Percentiles rank a stretch among this genome's conserved stretches.
These are phyloP conservation scores for Pilatotrama ljubarskyi DNA, from an alignment of 768 basidiomycete species.

Conservation along the genomic window DNA sequence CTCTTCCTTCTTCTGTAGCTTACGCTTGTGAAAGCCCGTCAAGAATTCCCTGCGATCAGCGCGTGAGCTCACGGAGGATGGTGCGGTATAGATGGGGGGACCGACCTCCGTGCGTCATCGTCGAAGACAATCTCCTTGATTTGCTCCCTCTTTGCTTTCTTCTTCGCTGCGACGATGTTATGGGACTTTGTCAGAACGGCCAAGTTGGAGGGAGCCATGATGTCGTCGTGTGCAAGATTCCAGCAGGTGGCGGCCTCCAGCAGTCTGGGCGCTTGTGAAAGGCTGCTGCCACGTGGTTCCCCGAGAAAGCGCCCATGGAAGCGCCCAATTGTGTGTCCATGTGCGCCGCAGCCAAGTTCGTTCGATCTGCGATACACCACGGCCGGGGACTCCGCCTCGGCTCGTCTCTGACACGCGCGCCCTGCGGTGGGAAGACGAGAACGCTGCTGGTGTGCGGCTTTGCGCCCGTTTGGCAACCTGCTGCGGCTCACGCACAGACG, in stretches of 20 bases:
- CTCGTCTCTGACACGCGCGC: too few species aligned
- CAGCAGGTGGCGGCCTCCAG: not conserved
- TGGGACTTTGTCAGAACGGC: conserved; percentile 63
- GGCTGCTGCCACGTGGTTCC: not conserved
- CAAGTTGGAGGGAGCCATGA: conserved; percentile 46
- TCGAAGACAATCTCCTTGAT: conserved; percentile 85
- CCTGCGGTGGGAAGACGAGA: not conserved
- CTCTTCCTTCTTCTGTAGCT: conserved; percentile 79
- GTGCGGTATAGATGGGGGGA: conserved; percentile 7
- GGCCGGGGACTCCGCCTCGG: not conserved
- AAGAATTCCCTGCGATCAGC: conserved; percentile 68
- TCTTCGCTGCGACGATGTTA: conserved; percentile 64
- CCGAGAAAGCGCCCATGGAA: not conserved
- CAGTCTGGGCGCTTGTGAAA: conserved; percentile 5
- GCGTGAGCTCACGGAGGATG: not conserved
- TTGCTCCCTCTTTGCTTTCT: conserved; percentile 62
- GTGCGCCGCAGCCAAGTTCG: not conserved
- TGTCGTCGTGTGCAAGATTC: not conserved
- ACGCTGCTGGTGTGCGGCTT: not conserved
- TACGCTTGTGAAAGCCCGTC: conserved; percentile 93
- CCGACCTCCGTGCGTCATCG: conserved; percentile 77
- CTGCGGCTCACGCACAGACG: not conserved
- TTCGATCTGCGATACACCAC: not conserved
- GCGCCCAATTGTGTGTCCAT: conserved; percentile 10
- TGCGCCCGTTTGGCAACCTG: not conserved